phyloP scores from a whole-genome alignment of 352 stramenopile genomes.

The Pythium myriotylum region DNA sequence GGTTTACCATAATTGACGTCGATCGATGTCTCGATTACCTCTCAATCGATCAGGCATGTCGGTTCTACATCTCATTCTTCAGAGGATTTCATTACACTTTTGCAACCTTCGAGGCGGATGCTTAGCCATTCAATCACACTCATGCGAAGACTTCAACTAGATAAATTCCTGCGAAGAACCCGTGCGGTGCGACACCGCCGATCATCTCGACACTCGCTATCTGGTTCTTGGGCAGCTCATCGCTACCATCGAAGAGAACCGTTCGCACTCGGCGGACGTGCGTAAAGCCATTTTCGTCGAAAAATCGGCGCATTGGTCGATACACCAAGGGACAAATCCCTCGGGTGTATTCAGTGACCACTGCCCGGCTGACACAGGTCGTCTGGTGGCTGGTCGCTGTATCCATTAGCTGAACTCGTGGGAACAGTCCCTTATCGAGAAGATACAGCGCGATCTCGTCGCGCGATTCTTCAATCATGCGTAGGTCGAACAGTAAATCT shows the following conservation, averaged over 20 bases:
- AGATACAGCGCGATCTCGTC: background rate
- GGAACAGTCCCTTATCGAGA: background rate
- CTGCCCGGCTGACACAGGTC: background rate
- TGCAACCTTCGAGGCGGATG: too few relatives aligned
- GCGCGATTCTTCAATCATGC: background rate
- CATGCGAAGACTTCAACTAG: background rate
- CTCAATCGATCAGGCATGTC: too few relatives aligned
- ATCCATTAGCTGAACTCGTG: background rate
- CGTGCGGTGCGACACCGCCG: background rate
- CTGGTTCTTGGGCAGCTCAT: background rate
- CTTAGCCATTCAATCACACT: too few relatives aligned
- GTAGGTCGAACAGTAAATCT: background rate
- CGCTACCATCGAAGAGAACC: background rate
- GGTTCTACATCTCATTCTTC: too few relatives aligned
- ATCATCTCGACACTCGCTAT: background rate
- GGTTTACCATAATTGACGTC: too few relatives aligned
- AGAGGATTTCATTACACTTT: too few relatives aligned
- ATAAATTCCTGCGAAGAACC: conserved; percentile 9
- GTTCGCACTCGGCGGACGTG: background rate
- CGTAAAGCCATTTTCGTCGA: background rate
- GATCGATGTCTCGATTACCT: too few relatives aligned
- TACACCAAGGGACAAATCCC: background rate
- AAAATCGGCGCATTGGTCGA: conserved; percentile 2
- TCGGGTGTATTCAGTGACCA: background rate
- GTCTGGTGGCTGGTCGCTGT: background rate